Evolutionary conservation across 768 basidiomycete species (phyloP), one percentile per base, ranked within the genome.

Genomic region (Crucibulum laeve): DNA sequence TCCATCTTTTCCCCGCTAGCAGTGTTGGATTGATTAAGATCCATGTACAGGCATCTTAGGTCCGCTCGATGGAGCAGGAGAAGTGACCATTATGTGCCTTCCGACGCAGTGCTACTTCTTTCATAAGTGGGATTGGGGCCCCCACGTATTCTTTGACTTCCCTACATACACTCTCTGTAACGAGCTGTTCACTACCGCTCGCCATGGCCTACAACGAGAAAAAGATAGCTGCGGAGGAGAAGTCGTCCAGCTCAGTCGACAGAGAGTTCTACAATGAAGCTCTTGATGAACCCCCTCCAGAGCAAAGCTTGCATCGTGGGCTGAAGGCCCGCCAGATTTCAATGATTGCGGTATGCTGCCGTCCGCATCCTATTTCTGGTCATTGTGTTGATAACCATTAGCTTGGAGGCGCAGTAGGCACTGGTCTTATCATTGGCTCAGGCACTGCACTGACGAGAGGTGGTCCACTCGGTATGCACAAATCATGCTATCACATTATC

Each of bases 391-490:
- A 19, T 14, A 42, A 25, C 32, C n/a, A 24, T 10, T 49, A 70
- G 70, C 62, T 76, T 14, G 74, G 73, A 5, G 70, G 71, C 33
- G 73, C 75, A n/a, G 63, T 76, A 4, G 75, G 77, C 11, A 78
- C 77, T 18, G 75, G 77, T 39, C 62, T 80, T 14, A 74, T 78
- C 50, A 79, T 81, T 37, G 72, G 72, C 17, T 81, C 78, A 22
- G 79, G 78, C 1, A 80, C 79, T 17, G 81, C 79, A 5, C 62
- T 84, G 13, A 61, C 68, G 32, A 63, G 74, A 43, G 77, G 79
- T 38, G 79, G 79, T 10, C 76, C 77, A 1, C 68, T 77, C 11
- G 78, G 75, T 62, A 53, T 48, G 56, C 18, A 36, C 8, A 17
- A 22, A 21, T 7, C 24, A 5, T 40, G 17, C 24, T 21, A 5